phyloP scores from a whole-genome alignment of 2,329 filamentous ascomycete genomes.

The Ophiostoma triangulosporum region DNA sequence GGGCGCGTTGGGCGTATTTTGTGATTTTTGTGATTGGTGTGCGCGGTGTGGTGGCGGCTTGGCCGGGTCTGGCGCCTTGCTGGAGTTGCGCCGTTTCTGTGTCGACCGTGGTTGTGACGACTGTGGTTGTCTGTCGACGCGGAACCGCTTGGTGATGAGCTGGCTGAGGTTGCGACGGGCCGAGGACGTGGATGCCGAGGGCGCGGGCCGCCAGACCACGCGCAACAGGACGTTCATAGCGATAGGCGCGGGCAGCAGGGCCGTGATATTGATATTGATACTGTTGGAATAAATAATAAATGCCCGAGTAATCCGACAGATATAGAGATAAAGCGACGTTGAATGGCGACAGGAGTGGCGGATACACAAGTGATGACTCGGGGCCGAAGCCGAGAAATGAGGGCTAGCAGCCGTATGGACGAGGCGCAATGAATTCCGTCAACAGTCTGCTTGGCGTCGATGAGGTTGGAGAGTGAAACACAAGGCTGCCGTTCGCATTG shows the following conservation, averaged over 20 bases:
- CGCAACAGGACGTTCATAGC: slow-evolving; percentile 6
- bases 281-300: background rate
- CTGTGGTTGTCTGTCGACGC: background rate
- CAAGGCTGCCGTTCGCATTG: too few species aligned
- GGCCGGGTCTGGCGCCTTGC: background rate
- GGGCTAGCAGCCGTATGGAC: too few species aligned
- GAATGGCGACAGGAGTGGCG: too few species aligned
- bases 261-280: background rate
- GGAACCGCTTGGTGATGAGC: background rate
- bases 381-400: too few species aligned
- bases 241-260: background rate
- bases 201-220: slow-evolving; percentile 4
- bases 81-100: background rate
- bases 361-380: too few species aligned
- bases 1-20: background rate
- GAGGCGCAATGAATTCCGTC: too few species aligned
- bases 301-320: too few species aligned
- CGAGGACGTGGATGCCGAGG: background rate
- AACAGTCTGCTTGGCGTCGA: too few species aligned
- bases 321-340: too few species aligned
- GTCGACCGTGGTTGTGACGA: background rate
- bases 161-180: slow-evolving; percentile 2
- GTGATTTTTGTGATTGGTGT: too few species aligned
- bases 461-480: too few species aligned
- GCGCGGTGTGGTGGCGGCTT: background rate